Percentiles rank a stretch among this genome's conserved stretches.
These are phyloP conservation scores for Suhomyces kilbournensis DNA, from an alignment of 805 yeast species.

Conservation along the genomic window DNA sequence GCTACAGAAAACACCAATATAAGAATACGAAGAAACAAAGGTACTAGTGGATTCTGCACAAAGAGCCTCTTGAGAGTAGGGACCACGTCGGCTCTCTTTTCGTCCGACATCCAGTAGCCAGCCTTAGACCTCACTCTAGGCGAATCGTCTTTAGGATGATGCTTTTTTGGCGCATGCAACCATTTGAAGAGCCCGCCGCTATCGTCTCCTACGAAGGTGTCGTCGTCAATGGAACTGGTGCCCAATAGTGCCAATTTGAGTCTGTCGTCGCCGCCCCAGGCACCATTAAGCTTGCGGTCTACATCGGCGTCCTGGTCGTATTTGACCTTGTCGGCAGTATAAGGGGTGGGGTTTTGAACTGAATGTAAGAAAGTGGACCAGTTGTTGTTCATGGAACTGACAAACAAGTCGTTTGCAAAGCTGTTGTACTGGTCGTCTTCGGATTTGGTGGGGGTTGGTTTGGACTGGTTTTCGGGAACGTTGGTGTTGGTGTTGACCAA, in stretches of 20 bases:
- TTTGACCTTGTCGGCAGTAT: slow-evolving; percentile 26
- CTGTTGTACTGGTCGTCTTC: slow-evolving; percentile 34
- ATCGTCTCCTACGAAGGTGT: slow-evolving; percentile 15
- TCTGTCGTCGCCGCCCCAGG: slow-evolving; percentile 74
- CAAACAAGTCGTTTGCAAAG: slow-evolving; percentile 38
- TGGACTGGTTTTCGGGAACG: slow-evolving; percentile 8
- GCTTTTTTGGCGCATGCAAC: background rate
- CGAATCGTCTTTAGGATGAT: slow-evolving; percentile 2
- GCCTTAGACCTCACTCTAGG: slow-evolving; percentile 48
- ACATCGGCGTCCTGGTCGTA: slow-evolving; percentile 13
- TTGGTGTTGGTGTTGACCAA: slow-evolving; percentile 30
- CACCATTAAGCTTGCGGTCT: slow-evolving; percentile 44
- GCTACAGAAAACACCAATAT: slow-evolving; percentile 52
- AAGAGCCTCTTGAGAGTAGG: slow-evolving; percentile 60
- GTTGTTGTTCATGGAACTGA: slow-evolving; percentile 39
- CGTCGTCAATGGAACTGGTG: slow-evolving; percentile 27
- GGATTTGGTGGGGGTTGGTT: slow-evolving; percentile 4
- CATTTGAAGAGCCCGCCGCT: background rate
- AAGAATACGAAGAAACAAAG: slow-evolving; percentile 62
- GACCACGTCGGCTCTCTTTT: slow-evolving; percentile 58
- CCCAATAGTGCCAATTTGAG: slow-evolving; percentile 52
- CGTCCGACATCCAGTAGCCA: slow-evolving; percentile 66
- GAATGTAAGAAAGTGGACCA: slow-evolving; percentile 53
- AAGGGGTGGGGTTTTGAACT: slow-evolving; percentile 42
- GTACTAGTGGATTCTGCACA: slow-evolving; percentile 75